Evolutionary conservation across 768 basidiomycete species (phyloP), one percentile per base, ranked within the genome.

Genomic region (Dentipellis fragilis): DNA sequence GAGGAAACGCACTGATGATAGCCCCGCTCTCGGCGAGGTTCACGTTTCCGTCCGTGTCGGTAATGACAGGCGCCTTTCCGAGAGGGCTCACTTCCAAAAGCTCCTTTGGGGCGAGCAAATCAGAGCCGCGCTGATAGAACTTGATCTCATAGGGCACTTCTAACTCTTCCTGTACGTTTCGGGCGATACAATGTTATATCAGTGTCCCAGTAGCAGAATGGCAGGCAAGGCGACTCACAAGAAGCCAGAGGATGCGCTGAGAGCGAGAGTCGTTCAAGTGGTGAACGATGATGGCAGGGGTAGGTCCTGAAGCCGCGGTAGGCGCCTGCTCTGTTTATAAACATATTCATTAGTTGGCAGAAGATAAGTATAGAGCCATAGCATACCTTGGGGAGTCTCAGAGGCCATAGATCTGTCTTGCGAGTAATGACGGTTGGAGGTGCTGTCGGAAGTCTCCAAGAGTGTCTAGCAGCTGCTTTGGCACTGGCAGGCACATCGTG

Each of bases 31-130:
- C 73, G 8, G 74, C 71, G 14, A 79, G 55, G 3, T 67, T 71
- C n/a, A 74, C 54, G 17, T 72, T 71, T 14, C 72, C 76, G 59
- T 77, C 74, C 2, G 72, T 75, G 59, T 77, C 74, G 3, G 72
- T 75, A 42, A 78, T 75, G 51, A 78, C 68, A 16, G 77, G 78
- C 3, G 73, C 66, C 58, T 74, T 78, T 22, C 78, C 76, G 10
- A 78, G 62, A n/a, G 77, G 75, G 49, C 73, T 67, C 22, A 76
- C 53, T 2, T 69, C 54, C 22, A 62, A 59, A 9, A 76, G 62
- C 52, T 74, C 73, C 23, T 65, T 60, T 11, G 75, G 74, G 9
- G 75, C 75, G 39, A 55, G 61, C 37, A 63, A 47, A 29, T 67
- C 57, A 14, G 64, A 60, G 10, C 52, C 48, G 34, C 73, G 68